Base-by-base conservation (phyloP, 2,329 filamentous ascomycete species). In the Coniochaeta pulveracea region DNA sequence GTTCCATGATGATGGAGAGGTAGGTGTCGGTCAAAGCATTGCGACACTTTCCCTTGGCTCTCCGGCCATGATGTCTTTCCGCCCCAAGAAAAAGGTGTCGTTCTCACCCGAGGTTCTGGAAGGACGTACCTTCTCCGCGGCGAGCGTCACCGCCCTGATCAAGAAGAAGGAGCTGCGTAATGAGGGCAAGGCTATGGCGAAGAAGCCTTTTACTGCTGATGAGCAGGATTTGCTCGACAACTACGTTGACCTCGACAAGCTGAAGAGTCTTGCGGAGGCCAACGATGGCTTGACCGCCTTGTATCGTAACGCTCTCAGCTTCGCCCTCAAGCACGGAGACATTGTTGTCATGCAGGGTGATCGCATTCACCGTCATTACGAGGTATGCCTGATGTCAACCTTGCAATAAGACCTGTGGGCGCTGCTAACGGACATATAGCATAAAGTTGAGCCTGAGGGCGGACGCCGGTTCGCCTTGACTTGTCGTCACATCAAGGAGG, bases 1-100 rank as follows among this genome's bases (percentile, higher is more conserved):
- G 58, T 77, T 68, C 42, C 76, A 82, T 37, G 76, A 81, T 37
- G 78, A 82, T 41, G 77, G 77, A 4, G 77, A 82, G 45, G 55
- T 53, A 8, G 70, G 72, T 4, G 56, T 81, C 1, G 76, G 76
- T 0, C 70, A 73, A 0, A 74, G 69, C 0, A 72, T 81, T 6
- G 72, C 73, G 0, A 76, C 75, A 0, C 53, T 76, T 6, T 76
- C 72, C 2, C 57, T 80, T 0, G 76, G 76, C 2, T 66, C 63
- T 0, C 63, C 67, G 0, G 69, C 74, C 0, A 55, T 54, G 0
- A 81, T 81, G 76, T 50, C 51, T 3, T 64, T 79, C 42, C 59
- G 69, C 2, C 61, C 69, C 34, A 80, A 80, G 51, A 42, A 44
- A 6, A 55, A 48, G 11, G 39, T n/a, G n/a, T n/a, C n/a, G n/a